Percentiles rank a stretch among this genome's conserved stretches.
phyloP scores from a whole-genome alignment of 2,329 filamentous ascomycete genomes.

The Plenodomus tracheiphilus region DNA sequence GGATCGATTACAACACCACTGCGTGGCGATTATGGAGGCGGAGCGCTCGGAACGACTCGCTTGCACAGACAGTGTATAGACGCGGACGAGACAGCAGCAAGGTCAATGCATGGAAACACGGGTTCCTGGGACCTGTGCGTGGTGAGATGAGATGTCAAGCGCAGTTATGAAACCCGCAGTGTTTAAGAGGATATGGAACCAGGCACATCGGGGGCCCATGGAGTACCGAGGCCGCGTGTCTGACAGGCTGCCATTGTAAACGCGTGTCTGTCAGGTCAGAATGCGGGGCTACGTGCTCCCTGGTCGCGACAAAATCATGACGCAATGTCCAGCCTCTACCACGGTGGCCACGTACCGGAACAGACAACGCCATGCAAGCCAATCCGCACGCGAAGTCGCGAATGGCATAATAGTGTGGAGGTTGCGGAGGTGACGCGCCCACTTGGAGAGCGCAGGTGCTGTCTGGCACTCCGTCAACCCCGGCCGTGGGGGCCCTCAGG shows the following conservation, averaged over 20 bases:
- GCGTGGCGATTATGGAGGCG: constrained; percentile 13
- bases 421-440: no score
- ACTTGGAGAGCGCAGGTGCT: no score
- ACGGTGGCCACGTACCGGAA: no score
- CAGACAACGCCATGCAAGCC: no score
- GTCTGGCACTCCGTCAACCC: no score
- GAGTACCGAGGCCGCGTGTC: constrained; percentile 7
- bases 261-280: constrained; percentile 9
- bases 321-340: not conserved
- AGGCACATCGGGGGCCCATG: not conserved
- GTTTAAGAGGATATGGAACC: not conserved
- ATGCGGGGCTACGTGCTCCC: not conserved
- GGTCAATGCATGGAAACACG: constrained; percentile 1
- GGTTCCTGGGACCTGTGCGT: no score
- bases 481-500: no score
- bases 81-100: constrained; percentile 13
- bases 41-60: constrained; percentile 6
- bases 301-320: not conserved
- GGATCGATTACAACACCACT: constrained; percentile 40
- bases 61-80: not conserved
- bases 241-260: constrained; percentile 19
- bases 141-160: not conserved
- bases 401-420: constrained; percentile 1
- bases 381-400: no score
- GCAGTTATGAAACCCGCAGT: not conserved